Evolutionary conservation across 2,329 filamentous ascomycete species (phyloP), one percentile per base, ranked within the genome.

Genomic region (Tympanopsis confertula): DNA sequence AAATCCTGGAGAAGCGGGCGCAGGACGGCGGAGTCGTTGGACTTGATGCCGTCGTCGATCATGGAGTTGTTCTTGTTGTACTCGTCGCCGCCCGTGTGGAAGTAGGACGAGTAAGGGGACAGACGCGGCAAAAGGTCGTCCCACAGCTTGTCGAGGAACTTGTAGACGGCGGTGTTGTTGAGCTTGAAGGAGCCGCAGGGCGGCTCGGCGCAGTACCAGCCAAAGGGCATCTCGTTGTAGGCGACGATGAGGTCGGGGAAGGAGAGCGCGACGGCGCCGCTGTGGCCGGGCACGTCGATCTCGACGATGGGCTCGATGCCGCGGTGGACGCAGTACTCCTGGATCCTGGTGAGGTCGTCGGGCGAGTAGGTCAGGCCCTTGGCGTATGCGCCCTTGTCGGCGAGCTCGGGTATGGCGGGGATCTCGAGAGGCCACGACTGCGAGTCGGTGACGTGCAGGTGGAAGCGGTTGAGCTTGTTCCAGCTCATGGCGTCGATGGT

Each of bases 71-170:
- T 80, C 43, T 67, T 68, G 57, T 91, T 89, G 43, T 93, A 76
- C 62, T 94, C 87, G 50, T 94, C 87, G 39, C 87, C 87, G 33
- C 87, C 87, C 1, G 83, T 83, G 60, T 94, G 86, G 65, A 89
- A 93, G 60, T 89, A 75, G 5, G 74, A 62, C 2, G 80, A 69
- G 55, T 85, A 86, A 0, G 79, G 76, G 5, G 65, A 61, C 10
- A 87, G 56, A 19, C 85, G 70, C 13, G 86, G 86, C 38, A 93
- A 62, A 18, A 94, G 53, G 51, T 94, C 87, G n/a, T 68, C 67
- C 47, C 86, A 81, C 13, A 94, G 59, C 26, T 58, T 79, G 40
- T 82, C 71, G 10, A 94, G 57, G 55, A 94, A 93, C 2, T 68
- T 59, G 47, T 80, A 70, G 2, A 91, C 85, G 1, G 61, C 69